These are phyloP conservation scores for Trichosporon sp. DNA, from an alignment of 1,284 basidiomycete species.

Conservation along the genomic window DNA sequence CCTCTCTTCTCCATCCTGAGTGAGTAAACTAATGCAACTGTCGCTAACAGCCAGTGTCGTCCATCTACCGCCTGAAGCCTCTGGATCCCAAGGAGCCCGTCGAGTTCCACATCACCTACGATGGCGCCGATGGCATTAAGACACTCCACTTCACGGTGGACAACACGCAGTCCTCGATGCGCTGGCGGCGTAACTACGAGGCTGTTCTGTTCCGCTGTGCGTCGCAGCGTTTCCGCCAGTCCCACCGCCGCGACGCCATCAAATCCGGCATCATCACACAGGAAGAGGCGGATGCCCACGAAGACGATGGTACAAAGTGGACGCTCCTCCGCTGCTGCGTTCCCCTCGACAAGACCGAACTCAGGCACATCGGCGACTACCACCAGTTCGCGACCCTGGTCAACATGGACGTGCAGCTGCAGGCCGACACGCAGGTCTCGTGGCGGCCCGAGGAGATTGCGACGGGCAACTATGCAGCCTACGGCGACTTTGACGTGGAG, in stretches of 20 bases:
- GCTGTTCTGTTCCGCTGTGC: constrained; percentile 55
- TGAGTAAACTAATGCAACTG: constrained; percentile 48
- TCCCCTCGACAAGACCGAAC: constrained; percentile 61
- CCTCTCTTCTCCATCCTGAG: constrained; percentile 63
- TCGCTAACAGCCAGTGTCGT: constrained; percentile 31
- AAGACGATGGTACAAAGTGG: constrained; percentile 53
- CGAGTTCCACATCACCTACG: constrained; percentile 58
- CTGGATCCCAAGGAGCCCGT: constrained; percentile 60
- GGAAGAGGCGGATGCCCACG: constrained; percentile 3
- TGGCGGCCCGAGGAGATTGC: constrained; percentile 32
- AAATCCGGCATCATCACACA: neutral
- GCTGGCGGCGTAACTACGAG: constrained; percentile 65
- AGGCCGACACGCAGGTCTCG: constrained; percentile 21
- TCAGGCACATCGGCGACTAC: constrained; percentile 48
- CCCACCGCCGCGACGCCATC: constrained; percentile 20
- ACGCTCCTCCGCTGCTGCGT: constrained; percentile 63
- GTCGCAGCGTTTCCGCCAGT: constrained; percentile 37
- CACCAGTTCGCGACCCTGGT: constrained; percentile 55
- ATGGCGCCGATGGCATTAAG: constrained; percentile 45
- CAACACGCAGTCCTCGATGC: constrained; percentile 63
- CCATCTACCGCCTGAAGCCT: constrained; percentile 58
- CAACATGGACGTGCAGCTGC: constrained; percentile 43
- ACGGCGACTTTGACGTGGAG: neutral
- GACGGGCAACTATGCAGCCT: constrained; percentile 30
- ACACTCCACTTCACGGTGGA: constrained; percentile 62